Evolutionary conservation across 2,329 filamentous ascomycete genomes (phyloP), one percentile per base, ranked within the genome.

Genomic region (Stagonosporopsis cucurbitacearum): DNA sequence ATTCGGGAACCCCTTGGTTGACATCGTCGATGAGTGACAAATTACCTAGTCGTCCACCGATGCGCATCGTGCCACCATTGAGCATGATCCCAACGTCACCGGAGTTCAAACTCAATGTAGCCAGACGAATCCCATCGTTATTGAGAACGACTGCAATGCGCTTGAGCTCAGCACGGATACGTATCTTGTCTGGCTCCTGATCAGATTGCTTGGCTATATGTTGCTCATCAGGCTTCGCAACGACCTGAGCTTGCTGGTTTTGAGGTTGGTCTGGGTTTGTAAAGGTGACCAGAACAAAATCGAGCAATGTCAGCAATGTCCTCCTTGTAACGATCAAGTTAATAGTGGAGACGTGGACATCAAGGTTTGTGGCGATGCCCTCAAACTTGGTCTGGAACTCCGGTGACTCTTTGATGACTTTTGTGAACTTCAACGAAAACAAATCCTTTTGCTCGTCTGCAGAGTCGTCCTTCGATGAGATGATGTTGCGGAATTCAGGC

Each of bases 241-340:
- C 52, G 40, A 70, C 67, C 52, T 72, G 69, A 17, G 65, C 60
- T 48, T 73, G 71, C 30, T 73, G 63, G 17, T 77, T 70, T 43
- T 75, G 73, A 9, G 80, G 76, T 46, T 82, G 79, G 54, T 84
- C 82, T 7, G 82, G 83, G 58, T 82, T 86, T 0, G 94, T 89
- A 68, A 99, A 99, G 0, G 95, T 99, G 36, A 92, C 83, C 17
- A 99, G 86, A 30, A 97, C 88, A 68, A 99, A 99, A 73, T 99
- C 95, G 39, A 99, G 79, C 0, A 99, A 79, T 0, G 94, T 99
- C 49, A 99, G 81, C 3, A 99, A 80, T 0, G 96, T 99, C 76
- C 90, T 94, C 62, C 96, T 84, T 0, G 96, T 99, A 8, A 99
- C 92, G 30, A 99, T 87, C 20, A 99, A 76, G 71, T 98, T 98